Base-by-base conservation (phyloP, 257 asterid species). In the Catharanthus roseus region DNA sequence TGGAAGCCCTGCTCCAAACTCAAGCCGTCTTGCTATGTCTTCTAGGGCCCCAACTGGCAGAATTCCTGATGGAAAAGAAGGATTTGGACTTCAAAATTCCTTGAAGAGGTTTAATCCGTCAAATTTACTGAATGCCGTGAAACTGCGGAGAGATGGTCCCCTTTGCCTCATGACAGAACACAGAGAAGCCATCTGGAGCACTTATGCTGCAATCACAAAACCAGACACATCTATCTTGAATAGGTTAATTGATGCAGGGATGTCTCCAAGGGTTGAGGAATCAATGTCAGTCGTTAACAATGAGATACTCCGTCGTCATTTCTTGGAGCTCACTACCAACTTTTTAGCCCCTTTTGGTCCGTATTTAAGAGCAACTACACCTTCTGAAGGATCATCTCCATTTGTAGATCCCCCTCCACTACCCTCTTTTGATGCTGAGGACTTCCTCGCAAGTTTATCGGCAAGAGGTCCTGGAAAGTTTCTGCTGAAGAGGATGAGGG, bases 301-400 rank as follows among this genome's bases (percentile, higher is more conserved):
- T 65, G 99, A 95, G 81, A 95, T 95, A 75, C 81, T 95, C 63
- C 97, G 97, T 63, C 96, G 99, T 70, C 99, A 95, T 86, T 95
- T 95, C 79, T 77, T 91, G 90, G 99, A 95, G 90, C 85, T 95
- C 85, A 95, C 99, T 0, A 89, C 97, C 57, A 95, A 95, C 70
- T 89, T 95, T 83, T 82, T 95, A 89, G 98, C 99, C 50, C 99
- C 98, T 72, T 95, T 95, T 74, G 99, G 98, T 73, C 97, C 98
- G 23, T 95, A 89, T 82, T 95, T 91, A 78, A 82, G 88, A 78
- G 84, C 90, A 63, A 88, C 81, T 72, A 86, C 98, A 19, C 98
- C 97, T 74, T 88, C 95, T 72, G 99, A 95, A 79, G 87, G 92
- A 71, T 88, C 96, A 66, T 86, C 98, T 57, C 97, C 97, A 28